Percentiles rank a stretch among this genome's conserved stretches.
Evolutionary conservation across 2,329 filamentous ascomycete species (phyloP).

Genomic region (Pseudogymnoascus sp.): DNA sequence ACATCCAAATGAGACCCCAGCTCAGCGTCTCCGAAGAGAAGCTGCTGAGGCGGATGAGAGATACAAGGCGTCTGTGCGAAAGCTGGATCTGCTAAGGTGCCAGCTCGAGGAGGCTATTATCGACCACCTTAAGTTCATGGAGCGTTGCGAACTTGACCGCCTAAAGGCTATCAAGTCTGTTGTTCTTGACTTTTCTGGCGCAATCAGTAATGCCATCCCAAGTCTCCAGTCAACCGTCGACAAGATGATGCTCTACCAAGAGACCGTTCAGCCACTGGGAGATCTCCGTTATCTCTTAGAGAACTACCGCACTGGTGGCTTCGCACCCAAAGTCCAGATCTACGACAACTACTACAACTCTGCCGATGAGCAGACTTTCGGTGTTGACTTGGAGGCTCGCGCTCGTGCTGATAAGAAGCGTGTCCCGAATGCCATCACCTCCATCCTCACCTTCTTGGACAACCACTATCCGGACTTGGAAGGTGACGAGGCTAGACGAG

Average conservation of each 20-base stretch:
- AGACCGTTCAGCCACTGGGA: conserved; percentile 89
- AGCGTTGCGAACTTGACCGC: conserved; percentile 92
- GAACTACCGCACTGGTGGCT: conserved; percentile 92
- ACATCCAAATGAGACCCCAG: conserved; percentile 87
- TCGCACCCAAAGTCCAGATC: conserved; percentile 79
- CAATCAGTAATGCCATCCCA: conserved; percentile 95
- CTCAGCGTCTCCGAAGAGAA: conserved; percentile 80
- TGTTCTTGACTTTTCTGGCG: conserved; percentile 92
- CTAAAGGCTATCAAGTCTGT: conserved; percentile 98
- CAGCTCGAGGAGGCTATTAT: conserved; percentile 94
- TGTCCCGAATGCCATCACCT: conserved; percentile 86
- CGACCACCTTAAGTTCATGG: conserved; percentile 87
- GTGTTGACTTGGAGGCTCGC: conserved; percentile 92
- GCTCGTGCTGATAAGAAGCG: conserved; percentile 92
- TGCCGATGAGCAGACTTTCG: conserved; percentile 95
- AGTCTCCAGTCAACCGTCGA: conserved; percentile 93
- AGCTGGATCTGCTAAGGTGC: conserved; percentile 84
- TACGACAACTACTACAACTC: conserved; percentile 99
- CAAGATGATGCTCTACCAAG: conserved; percentile 98
- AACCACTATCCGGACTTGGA: conserved; percentile 96
- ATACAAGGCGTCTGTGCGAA: conserved; percentile 81
- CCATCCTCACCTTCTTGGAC: conserved; percentile 89
- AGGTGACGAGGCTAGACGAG: conserved; percentile 85
- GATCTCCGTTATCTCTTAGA: conserved; percentile 92
- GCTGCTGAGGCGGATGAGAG: conserved; percentile 85